A percentile compares a stretch with the other conserved stretches of the same genome.
phyloP scores from a whole-genome alignment of 352 stramenopile species.

The Globisporangium nodosum region DNA sequence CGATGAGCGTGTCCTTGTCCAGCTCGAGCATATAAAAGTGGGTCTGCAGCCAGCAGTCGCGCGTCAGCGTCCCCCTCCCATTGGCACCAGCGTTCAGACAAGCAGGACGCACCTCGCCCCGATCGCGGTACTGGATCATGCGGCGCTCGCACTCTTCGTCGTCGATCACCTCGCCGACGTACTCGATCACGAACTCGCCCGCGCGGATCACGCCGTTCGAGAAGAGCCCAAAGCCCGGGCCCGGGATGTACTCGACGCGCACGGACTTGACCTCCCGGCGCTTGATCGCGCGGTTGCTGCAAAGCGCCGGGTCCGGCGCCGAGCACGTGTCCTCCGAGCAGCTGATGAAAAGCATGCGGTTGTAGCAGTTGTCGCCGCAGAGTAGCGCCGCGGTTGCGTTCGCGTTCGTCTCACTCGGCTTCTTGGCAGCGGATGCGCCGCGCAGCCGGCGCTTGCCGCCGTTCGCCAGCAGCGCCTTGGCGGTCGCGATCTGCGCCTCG shows the following conservation, averaged over 20 bases:
- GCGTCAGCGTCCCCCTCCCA: neutral
- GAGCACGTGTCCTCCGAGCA: slow-evolving; percentile 78
- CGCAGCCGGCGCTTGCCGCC: slow-evolving; percentile 8
- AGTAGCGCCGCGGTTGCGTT: neutral
- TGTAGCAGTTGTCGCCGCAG: slow-evolving; percentile 73
- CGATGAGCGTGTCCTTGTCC: slow-evolving; percentile 80
- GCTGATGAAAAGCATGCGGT: slow-evolving; percentile 82
- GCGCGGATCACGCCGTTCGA: slow-evolving; percentile 69
- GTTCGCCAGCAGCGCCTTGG: slow-evolving; percentile 21
- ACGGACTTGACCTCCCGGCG: slow-evolving; percentile 57
- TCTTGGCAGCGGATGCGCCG: slow-evolving; percentile 1
- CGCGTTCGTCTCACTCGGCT: neutral
- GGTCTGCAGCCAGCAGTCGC: slow-evolving; percentile 17
- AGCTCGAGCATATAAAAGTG: slow-evolving; percentile 88
- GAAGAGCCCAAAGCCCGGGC: slow-evolving; percentile 89
- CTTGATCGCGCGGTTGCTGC: slow-evolving; percentile 71
- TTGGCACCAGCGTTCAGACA: neutral
- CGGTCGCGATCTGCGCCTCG: slow-evolving; percentile 44
- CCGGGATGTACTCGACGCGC: slow-evolving; percentile 67
- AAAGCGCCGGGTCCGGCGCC: slow-evolving; percentile 53
- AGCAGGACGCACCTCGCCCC: slow-evolving; percentile 33
- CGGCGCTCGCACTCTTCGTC: slow-evolving; percentile 72
- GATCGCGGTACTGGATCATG: slow-evolving; percentile 48
- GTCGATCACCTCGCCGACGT: slow-evolving; percentile 92
- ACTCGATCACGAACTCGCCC: slow-evolving; percentile 91